These are phyloP conservation scores for Globisporangium heterothallicum DNA, from an alignment of 352 stramenopile genomes.

Conservation along the genomic window DNA sequence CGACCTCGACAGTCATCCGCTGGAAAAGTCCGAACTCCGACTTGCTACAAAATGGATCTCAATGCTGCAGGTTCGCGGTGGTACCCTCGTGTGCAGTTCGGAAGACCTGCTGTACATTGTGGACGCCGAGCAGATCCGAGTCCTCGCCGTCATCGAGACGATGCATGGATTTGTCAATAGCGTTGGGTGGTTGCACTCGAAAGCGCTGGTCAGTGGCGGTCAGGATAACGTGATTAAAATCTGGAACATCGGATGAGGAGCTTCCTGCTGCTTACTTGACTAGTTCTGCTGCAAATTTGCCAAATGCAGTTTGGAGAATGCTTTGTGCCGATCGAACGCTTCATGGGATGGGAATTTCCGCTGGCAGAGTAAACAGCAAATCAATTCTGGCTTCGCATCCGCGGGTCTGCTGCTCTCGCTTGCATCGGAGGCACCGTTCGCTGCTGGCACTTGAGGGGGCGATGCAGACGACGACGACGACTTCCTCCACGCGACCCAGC, in stretches of 20 bases:
- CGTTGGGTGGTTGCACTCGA: constrained; percentile 44
- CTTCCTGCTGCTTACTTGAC: constrained; percentile 7
- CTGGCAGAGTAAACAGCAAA: constrained; percentile 62
- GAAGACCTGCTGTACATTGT: constrained; percentile 59
- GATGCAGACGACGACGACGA: constrained; percentile 3
- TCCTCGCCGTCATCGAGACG: constrained; percentile 35
- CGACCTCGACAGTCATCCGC: constrained; percentile 14
- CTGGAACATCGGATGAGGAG: constrained; percentile 35
- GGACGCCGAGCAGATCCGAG: constrained; percentile 29
- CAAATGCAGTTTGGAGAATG: constrained; percentile 45
- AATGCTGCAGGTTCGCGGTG: constrained; percentile 37
- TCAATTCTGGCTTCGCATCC: not conserved
- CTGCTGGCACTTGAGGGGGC: not conserved
- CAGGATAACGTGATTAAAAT: constrained; percentile 74
- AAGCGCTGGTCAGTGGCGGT: constrained; percentile 38
- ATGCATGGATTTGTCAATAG: constrained; percentile 62
- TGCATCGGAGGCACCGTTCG: too few species aligned
- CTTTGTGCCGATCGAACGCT: constrained; percentile 46
- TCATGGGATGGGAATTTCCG: constrained; percentile 52
- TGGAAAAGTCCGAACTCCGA: constrained; percentile 27
- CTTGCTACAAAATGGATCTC: constrained; percentile 59
- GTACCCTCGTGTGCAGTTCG: constrained; percentile 44
- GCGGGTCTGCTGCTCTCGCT: not conserved
- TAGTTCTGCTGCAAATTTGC: constrained; percentile 24
- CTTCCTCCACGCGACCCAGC: constrained; percentile 37